These are phyloP conservation scores for Byssothecium circinans DNA, from an alignment of 2,329 filamentous ascomycete genomes.

Conservation along the genomic window DNA sequence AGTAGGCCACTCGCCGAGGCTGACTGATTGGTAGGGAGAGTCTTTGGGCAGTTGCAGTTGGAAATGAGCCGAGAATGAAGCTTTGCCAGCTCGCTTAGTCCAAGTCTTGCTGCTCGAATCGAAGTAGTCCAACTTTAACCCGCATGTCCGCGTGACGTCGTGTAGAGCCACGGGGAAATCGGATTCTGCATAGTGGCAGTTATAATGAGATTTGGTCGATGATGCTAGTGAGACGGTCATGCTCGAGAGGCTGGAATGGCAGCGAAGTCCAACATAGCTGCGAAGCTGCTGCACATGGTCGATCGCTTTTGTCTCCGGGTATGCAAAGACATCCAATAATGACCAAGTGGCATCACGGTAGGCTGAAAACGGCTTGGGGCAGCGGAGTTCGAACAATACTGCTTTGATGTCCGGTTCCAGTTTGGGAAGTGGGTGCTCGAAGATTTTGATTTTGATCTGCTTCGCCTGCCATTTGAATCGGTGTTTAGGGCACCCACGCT, in stretches of 20 bases:
- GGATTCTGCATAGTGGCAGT: conserved; percentile 52
- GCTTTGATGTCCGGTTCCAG: conserved; percentile 42
- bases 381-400: conserved; percentile 56
- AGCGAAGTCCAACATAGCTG: conserved; percentile 37
- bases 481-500: conserved; percentile 50
- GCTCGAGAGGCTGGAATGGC: conserved; percentile 26
- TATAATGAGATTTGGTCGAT: conserved; percentile 49
- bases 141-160: conserved; percentile 52
- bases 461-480: conserved; percentile 39
- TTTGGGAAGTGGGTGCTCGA: conserved; percentile 55
- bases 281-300: conserved; percentile 23
- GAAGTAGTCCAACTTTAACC: conserved; percentile 52
- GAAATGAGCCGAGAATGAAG: conserved; percentile 53
- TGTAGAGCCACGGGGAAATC: conserved; percentile 47
- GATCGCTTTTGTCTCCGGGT: conserved; percentile 3
- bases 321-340: conserved; percentile 47
- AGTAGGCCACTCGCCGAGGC: conserved; percentile 44
- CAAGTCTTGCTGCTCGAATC: conserved; percentile 47
- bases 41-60: conserved; percentile 41
- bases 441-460: conserved; percentile 49
- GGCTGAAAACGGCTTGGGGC: conserved; percentile 48
- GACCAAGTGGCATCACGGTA: conserved; percentile 59
- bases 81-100: conserved; percentile 33
- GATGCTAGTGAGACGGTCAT: conserved; percentile 45
- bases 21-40: conserved; percentile 43